Evolutionary conservation across 805 yeast species (phyloP).

Genomic region (Suhomyces kilbournensis): DNA sequence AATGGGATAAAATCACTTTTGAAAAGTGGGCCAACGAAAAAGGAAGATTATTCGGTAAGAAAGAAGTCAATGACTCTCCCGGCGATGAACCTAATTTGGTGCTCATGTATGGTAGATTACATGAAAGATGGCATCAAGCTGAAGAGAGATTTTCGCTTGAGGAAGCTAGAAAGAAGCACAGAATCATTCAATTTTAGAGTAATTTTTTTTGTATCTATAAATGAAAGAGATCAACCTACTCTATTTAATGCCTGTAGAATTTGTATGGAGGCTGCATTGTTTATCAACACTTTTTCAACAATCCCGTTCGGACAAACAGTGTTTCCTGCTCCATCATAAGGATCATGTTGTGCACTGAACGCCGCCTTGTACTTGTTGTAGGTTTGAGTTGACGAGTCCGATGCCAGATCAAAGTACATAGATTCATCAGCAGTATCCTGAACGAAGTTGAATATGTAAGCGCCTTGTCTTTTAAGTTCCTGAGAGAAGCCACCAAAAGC

Average conservation of each 20-base stretch:
- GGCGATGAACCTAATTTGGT: slow-evolving; percentile 39
- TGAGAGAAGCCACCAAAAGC: slow-evolving; percentile 4
- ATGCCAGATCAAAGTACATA: slow-evolving; percentile 10
- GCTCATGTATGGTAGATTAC: slow-evolving; percentile 37
- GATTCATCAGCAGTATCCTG: slow-evolving; percentile 11
- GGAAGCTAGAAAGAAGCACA: slow-evolving; percentile 24
- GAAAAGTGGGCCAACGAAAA: slow-evolving; percentile 40
- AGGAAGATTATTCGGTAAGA: slow-evolving; percentile 43
- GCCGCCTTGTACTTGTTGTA: slow-evolving; percentile 6
- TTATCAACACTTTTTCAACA: slow-evolving; percentile 13
- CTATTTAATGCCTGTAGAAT: slow-evolving; percentile 12
- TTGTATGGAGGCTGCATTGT: slow-evolving; percentile 16
- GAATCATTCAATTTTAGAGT: slow-evolving; percentile 16
- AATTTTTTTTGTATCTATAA: not conserved
- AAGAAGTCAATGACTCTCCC: slow-evolving; percentile 28
- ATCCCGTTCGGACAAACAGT: not conserved
- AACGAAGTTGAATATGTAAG: slow-evolving; percentile 11
- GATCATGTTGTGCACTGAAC: slow-evolving; percentile 3
- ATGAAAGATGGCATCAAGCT: slow-evolving; percentile 42
- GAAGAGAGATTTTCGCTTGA: slow-evolving; percentile 19
- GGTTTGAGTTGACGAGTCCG: slow-evolving; percentile 4
- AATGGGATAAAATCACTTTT: slow-evolving; percentile 28
- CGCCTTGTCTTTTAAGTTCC: slow-evolving; percentile 14
- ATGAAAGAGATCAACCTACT: not conserved
- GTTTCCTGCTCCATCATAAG: not conserved